Evolutionary conservation across 768 basidiomycete genomes (phyloP), one percentile per base, ranked within the genome.

Genomic region (Amanita pseudoporphyria): DNA sequence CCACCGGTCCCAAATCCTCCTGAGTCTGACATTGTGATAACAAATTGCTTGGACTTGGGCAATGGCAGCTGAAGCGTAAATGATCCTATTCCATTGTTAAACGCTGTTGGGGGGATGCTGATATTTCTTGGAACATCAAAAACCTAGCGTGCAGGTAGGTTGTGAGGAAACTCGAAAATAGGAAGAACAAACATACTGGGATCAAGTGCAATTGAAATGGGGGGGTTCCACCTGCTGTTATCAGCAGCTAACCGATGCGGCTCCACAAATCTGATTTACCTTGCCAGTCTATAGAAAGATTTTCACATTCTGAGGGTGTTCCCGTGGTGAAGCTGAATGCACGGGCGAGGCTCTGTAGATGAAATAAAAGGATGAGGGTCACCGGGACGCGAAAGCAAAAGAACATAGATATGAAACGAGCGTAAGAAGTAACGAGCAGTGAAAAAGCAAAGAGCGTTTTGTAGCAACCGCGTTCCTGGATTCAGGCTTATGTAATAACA

Each of bases 1-100:
- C 84, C 87, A 3, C 86, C 87, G 9, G 79, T 68, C 37, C 67
- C 84, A 59, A 82, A 86, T 1, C 84, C 84, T 22, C 74, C 75
- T 14, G 78, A 69, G 58, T 89, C 87, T 22, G 82, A 87, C 81
- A 89, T 83, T 31, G 77, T 72, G 16, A 82, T 51, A 10, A 86
- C 44, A 42, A 86, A 67, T 47, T 66, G 61, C 14, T 68, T 58
- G 24, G 57, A 64, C 7, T 66, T 57, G 10, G 60, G 26, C 40
- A 81, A 63, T 2, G 71, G 68, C 10, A 87, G 54, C 51, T 68
- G 70, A 0, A 72, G 59, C 10, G 71, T 64, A 59, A 70, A 85
- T 0, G 73, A 71, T 44, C 82, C 82, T 52, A 71, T 52, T 42
- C 76, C 76, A 66, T 75, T 69, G 58, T 46, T 71, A 59, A 76